Evolutionary conservation across 805 yeast species (phyloP), one percentile per base, ranked within the genome.

Genomic region (Peterozyma xylosa): DNA sequence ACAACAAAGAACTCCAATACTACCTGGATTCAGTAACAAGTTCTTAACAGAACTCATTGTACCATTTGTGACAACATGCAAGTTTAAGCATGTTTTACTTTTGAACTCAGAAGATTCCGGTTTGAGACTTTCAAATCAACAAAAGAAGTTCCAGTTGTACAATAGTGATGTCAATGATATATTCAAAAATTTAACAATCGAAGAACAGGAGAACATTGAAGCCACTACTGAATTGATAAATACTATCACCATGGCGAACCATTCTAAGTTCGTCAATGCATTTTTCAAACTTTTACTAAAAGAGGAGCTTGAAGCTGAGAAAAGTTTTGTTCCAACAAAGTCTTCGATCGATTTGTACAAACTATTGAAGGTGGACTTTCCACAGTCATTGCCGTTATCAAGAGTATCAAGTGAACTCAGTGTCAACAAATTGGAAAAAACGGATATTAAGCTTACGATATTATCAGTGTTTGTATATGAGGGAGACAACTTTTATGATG

Each of bases 401-500:
- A 42, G 51, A 34, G 18, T 21, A 13, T 35, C 38, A 5, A 21
- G 6, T 30, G 21, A 30, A 30, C 6, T n/a, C 17, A 10, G 9
- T 14, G 17, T 34, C 32, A 15, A 33, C 21, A 30, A 27, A 33
- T 4, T 14, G 15, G 34, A 32, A 9, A 10, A 32, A 13, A 32
- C 34, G 13, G 15, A 11, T 13, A 9, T 32, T 9, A 32, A 32
- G 5, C 15, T 37, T 2, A 32, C 46, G 5, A 42, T 52, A 2
- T 38, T 59, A 11, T 51, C 57, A 11, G 67, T 76, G 14, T 80
- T 72, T 57, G 95, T 83, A 1, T 88, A 86, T 60, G 97, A 90
- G 58, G 97, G 98, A 32, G 97, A 90, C 60, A 91, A 91, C 59
- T 74, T 81, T 29, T 56, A 60, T 16, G 96, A 89, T 58, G 93